Base-by-base conservation (phyloP, 108 stramenopile genomes). In the Craspedostauros australis region DNA sequence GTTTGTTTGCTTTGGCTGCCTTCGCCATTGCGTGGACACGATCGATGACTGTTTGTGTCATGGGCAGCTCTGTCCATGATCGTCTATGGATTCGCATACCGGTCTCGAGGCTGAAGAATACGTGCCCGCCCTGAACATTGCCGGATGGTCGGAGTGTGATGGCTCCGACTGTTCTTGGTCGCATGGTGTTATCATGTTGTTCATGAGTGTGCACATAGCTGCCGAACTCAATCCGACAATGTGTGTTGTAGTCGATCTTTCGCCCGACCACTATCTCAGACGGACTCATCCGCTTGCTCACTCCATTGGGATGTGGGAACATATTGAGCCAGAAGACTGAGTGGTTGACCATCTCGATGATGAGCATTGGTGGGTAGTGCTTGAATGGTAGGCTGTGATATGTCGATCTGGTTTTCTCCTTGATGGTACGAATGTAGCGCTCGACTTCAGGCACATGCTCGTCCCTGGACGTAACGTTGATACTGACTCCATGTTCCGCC, bases 141-240 rank as follows among this genome's bases (percentile, higher is more conserved):
- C 48, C 57, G 16, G 46, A 42, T 21, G 75, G 70, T 0, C 56
- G 40, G 3, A 72, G 56, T 23, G 46, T 46, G 19, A 77, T 43
- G 1, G 61, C 66, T 7, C 57, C 55, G 3, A 20, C 15, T 3
- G 72, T 61, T 2, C 72, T 18, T 11, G 60, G 14, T 11, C 8
- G 37, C 47, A 46, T 60, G 8, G 20, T 9, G 34, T 70, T 70
- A 24, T 55, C 41, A 23, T 60, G 43, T 39, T 67, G 66, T 30
- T 72, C 73, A 39, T 64, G 57, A 0, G 44, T 50, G 21, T 79
- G 54, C 3, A 45, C 42, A 42, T 75, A 79, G 19, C 39, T 14
- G 12, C 68, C 76, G 26, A 65, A 78, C 22, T 50, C 53, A 0
- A 60, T 28, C n/a, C 30, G 20, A 30, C 64, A 62, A 22, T 71